Evolutionary conservation across 75 land plant species (phyloP), one percentile per base, ranked within the genome.

Genomic region (Cupressus sempervirens): DNA sequence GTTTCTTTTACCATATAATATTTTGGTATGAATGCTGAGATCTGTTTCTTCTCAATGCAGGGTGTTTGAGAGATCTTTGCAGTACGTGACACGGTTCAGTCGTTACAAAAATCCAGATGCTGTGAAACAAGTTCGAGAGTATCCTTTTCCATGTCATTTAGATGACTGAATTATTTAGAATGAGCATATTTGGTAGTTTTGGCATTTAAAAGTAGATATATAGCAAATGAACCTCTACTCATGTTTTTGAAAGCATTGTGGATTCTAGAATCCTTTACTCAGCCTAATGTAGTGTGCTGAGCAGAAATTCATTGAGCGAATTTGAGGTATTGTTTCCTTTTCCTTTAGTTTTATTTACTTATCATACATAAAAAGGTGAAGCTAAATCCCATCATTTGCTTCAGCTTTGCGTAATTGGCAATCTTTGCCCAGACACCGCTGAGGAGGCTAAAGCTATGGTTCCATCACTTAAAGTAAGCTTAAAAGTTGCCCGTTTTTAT

Each of bases 91-190:
- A 88, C 94, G 96, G 73, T 97, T 94, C 84, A 95, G 99, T 84
- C 96, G 99, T 11, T 97, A 97, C 82, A 90, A 94, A 84, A 94
- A 97, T 89, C 94, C 93, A 15, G 96, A 95, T 87, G 94, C 99
- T 81, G 98, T 97, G 45, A 95, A 91, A 85, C 97, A 97, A 97
- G 99, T 97, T 68, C 86, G 99, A 91, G 99, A 97, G 97, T 96
- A 96, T 96, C 95, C 96, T 89, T 72, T 8, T 67, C 10, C 36
- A 50, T 83, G 74, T 20, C 10, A 32, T 48, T 52, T 58, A 72
- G 74, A 72, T 12, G 74, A 72, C 13, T 68, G 26, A 68, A 32
- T 72, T 3, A 72, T 32, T n/a, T 68, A n/a, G 8, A 68, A 52
- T 32, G 54, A 23, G 1, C 7, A 43, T 43, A 32, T 29, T 48